Evolutionary conservation across 73 alveolate genomes (phyloP).

Genomic region (Stentor roeselii): DNA sequence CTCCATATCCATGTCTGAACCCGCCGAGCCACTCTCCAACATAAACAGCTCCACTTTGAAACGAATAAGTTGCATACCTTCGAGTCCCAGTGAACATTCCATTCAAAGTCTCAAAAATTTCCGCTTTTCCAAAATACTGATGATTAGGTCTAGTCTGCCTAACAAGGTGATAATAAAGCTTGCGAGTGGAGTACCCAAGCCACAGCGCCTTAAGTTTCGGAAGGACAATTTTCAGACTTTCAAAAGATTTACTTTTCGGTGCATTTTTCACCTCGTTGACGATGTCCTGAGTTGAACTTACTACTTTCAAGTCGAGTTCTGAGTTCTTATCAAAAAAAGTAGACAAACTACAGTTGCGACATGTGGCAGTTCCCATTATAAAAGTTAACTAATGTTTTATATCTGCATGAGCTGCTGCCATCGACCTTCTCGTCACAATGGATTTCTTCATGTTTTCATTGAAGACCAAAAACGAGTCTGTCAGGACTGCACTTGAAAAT

Average conservation of each 20-base stretch:
- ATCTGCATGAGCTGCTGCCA: slow-evolving; percentile 27
- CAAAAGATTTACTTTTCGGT: background rate
- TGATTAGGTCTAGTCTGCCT: slow-evolving; percentile 4
- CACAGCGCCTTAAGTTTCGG: slow-evolving; percentile 6
- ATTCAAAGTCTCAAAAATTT: slow-evolving; percentile 4
- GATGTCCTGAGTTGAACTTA: background rate
- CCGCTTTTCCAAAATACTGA: background rate
- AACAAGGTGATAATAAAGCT: background rate
- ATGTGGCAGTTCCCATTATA: background rate
- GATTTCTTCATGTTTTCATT: background rate
- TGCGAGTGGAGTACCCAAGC: background rate
- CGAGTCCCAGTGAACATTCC: background rate
- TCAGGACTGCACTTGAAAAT: background rate
- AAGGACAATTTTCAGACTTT: background rate
- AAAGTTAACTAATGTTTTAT: background rate
- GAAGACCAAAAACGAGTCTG: background rate
- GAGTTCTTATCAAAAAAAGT: background rate
- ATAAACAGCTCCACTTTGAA: slow-evolving; percentile 44
- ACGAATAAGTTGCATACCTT: background rate
- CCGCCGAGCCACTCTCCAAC: slow-evolving; percentile 54
- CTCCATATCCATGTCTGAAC: slow-evolving; percentile 56
- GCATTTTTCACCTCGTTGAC: background rate
- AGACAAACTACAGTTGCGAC: background rate
- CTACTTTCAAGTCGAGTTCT: background rate
- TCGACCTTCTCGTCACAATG: slow-evolving; percentile 23